Conservation (phyloP, 352 stramenopile genomes). For the Pythium oligandrum region DNA sequence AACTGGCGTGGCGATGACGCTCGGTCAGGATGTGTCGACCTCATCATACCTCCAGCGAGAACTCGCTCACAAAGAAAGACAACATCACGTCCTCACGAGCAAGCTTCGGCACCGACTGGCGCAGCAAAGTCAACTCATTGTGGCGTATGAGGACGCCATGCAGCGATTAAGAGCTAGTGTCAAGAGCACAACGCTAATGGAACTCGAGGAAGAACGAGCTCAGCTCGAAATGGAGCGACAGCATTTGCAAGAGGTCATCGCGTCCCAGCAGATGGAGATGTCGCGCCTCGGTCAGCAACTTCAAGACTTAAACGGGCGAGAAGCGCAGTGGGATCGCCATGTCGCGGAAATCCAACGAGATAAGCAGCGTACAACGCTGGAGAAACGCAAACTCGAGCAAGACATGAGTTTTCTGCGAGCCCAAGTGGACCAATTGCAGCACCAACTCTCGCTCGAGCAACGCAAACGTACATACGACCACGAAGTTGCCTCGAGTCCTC, state of each 20-base stretch:
- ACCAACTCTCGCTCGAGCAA: constrained; percentile 36
- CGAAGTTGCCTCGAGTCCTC: constrained; percentile 10
- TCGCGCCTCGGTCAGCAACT: constrained; percentile 27
- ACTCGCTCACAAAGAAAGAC: constrained; percentile 39
- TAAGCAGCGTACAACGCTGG: constrained; percentile 24
- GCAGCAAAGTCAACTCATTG: constrained; percentile 47
- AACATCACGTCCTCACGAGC: constrained; percentile 39
- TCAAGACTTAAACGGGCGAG: constrained; percentile 19
- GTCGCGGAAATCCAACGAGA: constrained; percentile 36
- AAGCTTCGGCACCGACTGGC: constrained; percentile 50
- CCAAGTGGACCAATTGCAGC: constrained; percentile 33
- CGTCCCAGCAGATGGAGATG: constrained; percentile 23
- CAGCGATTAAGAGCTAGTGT: constrained; percentile 40
- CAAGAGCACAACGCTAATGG: constrained; percentile 49
- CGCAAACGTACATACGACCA: constrained; percentile 54
- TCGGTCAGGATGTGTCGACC: too few relatives aligned
- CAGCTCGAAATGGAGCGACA: constrained; percentile 43
- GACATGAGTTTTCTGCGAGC: constrained; percentile 34
- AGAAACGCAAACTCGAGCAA: constrained; percentile 49
- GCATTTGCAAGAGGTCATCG: constrained; percentile 27
- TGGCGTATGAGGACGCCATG: constrained; percentile 55
- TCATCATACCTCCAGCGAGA: constrained; percentile 19
- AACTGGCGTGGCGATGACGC: too few relatives aligned
- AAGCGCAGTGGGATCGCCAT: constrained; percentile 27
- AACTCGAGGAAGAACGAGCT: constrained; percentile 52